Conservation (phyloP, 140 eudicot genomes). For the Senecio squalidus region DNA sequence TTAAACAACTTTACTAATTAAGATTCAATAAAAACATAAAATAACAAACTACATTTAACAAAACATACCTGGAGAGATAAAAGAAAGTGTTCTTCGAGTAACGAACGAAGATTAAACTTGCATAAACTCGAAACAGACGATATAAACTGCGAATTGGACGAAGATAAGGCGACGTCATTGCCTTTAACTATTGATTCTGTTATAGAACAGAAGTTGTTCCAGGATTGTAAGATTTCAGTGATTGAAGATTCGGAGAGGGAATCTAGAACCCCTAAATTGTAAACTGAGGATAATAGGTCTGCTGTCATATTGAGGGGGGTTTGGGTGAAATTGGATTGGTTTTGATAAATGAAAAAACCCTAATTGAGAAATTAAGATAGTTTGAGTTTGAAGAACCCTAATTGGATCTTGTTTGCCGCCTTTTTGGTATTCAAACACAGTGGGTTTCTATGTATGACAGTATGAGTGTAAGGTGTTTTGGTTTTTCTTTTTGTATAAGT, state of each 20-base stretch:
- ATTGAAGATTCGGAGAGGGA: slow-evolving; percentile 34
- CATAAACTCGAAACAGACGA: slow-evolving; percentile 38
- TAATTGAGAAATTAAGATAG: too few relatives aligned
- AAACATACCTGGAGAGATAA: slow-evolving; percentile 46
- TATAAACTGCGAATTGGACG: slow-evolving; percentile 30
- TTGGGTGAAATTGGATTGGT: too few relatives aligned
- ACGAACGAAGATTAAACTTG: slow-evolving; percentile 36
- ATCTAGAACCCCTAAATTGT: slow-evolving; percentile 42
- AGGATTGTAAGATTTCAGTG: slow-evolving; percentile 38
- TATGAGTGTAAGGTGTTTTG: too few relatives aligned
- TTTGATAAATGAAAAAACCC: background rate
- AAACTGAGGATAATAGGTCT: slow-evolving; percentile 31
- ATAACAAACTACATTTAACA: too few relatives aligned
- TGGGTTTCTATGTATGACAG: too few relatives aligned
- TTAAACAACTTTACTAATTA: background rate
- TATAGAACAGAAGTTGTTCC: slow-evolving; percentile 36
- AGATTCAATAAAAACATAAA: background rate
- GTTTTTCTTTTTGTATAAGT: too few relatives aligned
- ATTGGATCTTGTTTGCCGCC: too few relatives aligned
- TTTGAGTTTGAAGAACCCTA: too few relatives aligned
- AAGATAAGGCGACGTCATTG: slow-evolving; percentile 18
- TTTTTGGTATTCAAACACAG: too few relatives aligned
- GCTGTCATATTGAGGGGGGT: background rate
- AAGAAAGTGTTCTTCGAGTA: slow-evolving; percentile 51
- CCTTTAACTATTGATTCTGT: slow-evolving; percentile 30